phyloP scores from a whole-genome alignment of 345 rosid genomes.

The Camelina sativa region DNA sequence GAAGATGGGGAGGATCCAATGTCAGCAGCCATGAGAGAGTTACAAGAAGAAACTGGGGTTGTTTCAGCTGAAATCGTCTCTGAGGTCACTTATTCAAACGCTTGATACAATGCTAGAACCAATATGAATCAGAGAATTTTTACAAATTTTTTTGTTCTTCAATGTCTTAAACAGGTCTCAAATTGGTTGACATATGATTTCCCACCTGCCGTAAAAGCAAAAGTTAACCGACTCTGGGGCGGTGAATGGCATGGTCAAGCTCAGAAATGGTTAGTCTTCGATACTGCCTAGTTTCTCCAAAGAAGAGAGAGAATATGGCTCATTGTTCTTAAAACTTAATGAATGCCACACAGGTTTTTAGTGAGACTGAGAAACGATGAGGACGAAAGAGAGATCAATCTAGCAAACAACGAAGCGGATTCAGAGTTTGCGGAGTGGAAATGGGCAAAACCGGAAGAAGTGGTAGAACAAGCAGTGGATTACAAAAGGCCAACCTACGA shows the following conservation, averaged over 20 bases:
- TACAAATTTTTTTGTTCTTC: background rate
- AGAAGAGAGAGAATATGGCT: conserved; percentile 18
- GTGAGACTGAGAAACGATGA: conserved; percentile 69
- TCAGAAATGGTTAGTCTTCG: conserved; percentile 71
- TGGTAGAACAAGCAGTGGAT: conserved; percentile 93
- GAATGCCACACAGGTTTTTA: conserved; percentile 63
- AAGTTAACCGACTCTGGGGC: conserved; percentile 97
- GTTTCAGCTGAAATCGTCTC: conserved; percentile 79
- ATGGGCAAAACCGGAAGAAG: conserved; percentile 87
- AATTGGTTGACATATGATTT: conserved; percentile 93
- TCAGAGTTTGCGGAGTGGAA: conserved; percentile 97
- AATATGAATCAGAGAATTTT: background rate
- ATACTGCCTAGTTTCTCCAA: background rate
- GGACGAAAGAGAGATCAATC: conserved; percentile 76
- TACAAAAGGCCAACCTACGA: conserved; percentile 97
- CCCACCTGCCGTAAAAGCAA: conserved; percentile 92
- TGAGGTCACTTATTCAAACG: conserved; percentile 54
- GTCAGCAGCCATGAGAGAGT: conserved; percentile 81
- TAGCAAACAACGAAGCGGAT: conserved; percentile 75
- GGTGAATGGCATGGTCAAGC: conserved; percentile 99
- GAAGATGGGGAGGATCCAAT: conserved; percentile 97
- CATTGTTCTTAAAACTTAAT: background rate
- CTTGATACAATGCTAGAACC: background rate
- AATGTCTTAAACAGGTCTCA: conserved; percentile 66
- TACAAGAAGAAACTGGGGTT: conserved; percentile 92